A percentile compares a stretch with the other conserved stretches of the same genome.
Conservation (phyloP, 192 early-diverging fungal genomes). For the Thamnidium elegans region DNA sequence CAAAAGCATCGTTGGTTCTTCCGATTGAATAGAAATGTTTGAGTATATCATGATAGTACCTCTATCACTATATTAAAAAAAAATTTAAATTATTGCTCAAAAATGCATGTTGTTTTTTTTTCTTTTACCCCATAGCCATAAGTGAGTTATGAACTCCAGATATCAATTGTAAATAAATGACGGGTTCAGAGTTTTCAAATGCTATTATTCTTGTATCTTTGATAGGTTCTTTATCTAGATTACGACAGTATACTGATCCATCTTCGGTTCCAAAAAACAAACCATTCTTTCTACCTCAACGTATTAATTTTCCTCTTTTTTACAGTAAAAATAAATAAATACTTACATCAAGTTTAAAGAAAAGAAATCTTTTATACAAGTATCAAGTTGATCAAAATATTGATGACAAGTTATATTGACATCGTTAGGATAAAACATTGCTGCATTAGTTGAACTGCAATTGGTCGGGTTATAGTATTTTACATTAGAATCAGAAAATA, state of each 20-base stretch:
- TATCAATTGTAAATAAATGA: not conserved
- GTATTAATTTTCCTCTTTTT: too few species aligned
- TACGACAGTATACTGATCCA: constrained; percentile 3
- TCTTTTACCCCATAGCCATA: constrained; percentile 8
- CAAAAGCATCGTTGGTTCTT: not conserved
- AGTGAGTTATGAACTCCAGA: not conserved
- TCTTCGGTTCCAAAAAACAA: constrained; percentile 4
- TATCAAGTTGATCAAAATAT: too few species aligned
- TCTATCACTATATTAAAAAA: constrained; percentile 1
- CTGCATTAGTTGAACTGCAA: too few species aligned
- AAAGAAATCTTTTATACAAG: too few species aligned
- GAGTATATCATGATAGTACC: constrained; percentile 4
- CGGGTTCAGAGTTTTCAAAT: not conserved
- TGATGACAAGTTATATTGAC: too few species aligned
- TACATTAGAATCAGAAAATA: too few species aligned
- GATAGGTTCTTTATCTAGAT: constrained; percentile 1
- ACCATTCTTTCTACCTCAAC: not conserved
- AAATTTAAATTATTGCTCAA: not conserved
- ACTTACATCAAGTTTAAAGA: too few species aligned
- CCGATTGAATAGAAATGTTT: not conserved
- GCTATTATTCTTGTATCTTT: not conserved
- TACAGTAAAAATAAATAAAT: too few species aligned
- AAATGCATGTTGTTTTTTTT: not conserved
- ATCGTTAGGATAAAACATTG: too few species aligned
- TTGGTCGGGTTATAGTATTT: too few species aligned